Conservation (phyloP, 1,139 yeast species). For the Protomyces arabidopsidicola region DNA sequence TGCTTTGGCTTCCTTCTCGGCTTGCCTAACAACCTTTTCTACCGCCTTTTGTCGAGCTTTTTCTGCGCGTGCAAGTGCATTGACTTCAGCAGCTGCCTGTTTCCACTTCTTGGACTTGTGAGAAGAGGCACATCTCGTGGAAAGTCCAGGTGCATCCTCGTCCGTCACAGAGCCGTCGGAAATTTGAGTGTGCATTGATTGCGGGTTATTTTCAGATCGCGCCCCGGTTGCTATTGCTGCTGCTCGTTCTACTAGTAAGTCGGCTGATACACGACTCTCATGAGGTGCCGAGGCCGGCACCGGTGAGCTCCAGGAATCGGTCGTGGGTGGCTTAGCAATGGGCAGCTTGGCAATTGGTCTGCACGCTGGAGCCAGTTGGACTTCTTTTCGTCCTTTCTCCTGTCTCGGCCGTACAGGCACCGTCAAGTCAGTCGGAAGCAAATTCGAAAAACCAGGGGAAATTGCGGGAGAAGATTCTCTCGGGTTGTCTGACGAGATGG, state of each 20-base stretch:
- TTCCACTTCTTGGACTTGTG: neutral
- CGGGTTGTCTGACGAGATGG: too few relatives aligned
- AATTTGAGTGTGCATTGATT: neutral
- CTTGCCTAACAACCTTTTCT: constrained; percentile 25
- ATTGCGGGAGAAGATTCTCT: neutral
- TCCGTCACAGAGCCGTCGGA: neutral
- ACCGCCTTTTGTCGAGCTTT: constrained; percentile 3
- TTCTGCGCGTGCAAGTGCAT: neutral
- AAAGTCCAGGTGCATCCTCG: neutral
- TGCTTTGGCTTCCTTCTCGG: constrained; percentile 19
- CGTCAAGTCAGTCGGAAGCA: neutral
- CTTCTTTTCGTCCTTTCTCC: neutral
- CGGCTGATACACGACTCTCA: neutral
- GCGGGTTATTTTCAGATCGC: neutral
- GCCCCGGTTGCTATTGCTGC: too few relatives aligned
- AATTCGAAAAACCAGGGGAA: neutral
- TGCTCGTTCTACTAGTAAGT: too few relatives aligned
- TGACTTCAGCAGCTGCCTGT: neutral
- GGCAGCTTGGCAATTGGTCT: neutral
- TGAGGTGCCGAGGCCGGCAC: neutral
- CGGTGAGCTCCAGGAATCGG: neutral
- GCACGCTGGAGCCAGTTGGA: neutral
- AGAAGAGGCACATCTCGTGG: neutral
- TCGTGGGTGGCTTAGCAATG: neutral
- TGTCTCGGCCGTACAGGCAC: neutral